These are phyloP conservation scores for Pythium graminicola DNA, from an alignment of 352 stramenopile genomes.

Conservation along the genomic window DNA sequence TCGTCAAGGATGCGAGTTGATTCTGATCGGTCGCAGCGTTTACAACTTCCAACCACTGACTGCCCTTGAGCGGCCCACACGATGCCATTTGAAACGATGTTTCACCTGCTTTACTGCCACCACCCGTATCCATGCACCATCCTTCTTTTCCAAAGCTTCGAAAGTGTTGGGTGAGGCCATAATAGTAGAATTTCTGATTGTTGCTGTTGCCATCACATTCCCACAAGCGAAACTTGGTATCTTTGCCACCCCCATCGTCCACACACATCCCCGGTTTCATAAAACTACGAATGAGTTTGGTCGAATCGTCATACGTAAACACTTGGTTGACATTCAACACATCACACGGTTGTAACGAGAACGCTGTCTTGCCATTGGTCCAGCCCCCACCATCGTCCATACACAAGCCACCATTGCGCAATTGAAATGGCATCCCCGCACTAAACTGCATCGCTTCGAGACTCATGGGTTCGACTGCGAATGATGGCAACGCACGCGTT, in stretches of 20 bases:
- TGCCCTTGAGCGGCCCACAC: too few relatives aligned
- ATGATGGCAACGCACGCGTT: neutral
- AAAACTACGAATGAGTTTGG: neutral
- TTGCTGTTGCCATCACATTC: neutral
- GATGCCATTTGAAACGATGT: slow-evolving; percentile 16
- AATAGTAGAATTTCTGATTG: neutral
- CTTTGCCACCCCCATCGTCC: slow-evolving; percentile 24
- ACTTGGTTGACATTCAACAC: slow-evolving; percentile 26
- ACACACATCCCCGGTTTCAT: slow-evolving; percentile 18
- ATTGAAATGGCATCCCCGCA: neutral
- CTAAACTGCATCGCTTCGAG: neutral
- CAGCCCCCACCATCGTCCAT: slow-evolving; percentile 4
- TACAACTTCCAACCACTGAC: too few relatives aligned
- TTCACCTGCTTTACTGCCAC: slow-evolving; percentile 17
- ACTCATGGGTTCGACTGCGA: neutral
- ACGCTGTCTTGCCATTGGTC: slow-evolving; percentile 16
- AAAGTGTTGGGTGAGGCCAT: neutral
- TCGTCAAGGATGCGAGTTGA: too few relatives aligned
- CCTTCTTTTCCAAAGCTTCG: neutral
- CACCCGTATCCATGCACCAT: slow-evolving; percentile 27
- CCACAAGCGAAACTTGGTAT: neutral
- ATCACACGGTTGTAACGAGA: slow-evolving; percentile 16
- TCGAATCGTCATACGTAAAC: slow-evolving; percentile 11
- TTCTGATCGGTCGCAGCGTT: too few relatives aligned
- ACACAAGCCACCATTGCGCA: neutral